Percentiles rank a stretch among this genome's conserved stretches.
Evolutionary conservation across 1,139 yeast genomes (phyloP).

Genomic region (Debaryomyces subglobosus): DNA sequence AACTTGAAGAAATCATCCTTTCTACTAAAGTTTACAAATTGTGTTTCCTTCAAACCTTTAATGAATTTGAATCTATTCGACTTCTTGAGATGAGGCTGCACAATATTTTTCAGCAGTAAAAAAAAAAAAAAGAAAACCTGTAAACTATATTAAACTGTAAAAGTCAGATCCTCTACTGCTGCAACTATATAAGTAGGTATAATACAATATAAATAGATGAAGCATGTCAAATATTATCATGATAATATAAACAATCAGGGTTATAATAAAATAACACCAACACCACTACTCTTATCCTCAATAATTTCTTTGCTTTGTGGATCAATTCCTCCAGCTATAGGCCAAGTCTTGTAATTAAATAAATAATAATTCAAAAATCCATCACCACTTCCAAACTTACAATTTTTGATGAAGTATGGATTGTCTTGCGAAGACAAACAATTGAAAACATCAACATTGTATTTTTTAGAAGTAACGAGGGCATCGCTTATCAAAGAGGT

Average conservation of each 20-base stretch:
- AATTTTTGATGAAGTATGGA: constrained; percentile 72
- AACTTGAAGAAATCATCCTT: constrained; percentile 83
- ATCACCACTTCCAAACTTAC: constrained; percentile 93
- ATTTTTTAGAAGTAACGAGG: constrained; percentile 68
- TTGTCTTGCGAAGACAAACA: constrained; percentile 92
- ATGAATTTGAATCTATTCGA: not conserved
- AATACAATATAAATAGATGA: not conserved
- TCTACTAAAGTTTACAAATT: not conserved
- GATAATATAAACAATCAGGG: not conserved
- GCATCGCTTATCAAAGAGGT: constrained; percentile 70
- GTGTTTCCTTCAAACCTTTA: not conserved
- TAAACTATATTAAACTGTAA: not conserved
- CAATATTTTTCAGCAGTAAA: constrained; percentile 5
- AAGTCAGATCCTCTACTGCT: not conserved
- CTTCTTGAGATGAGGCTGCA: constrained; percentile 12
- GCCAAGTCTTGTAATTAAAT: constrained; percentile 85
- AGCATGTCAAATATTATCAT: not conserved
- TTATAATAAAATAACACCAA: constrained; percentile 85
- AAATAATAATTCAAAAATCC: constrained; percentile 88
- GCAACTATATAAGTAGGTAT: not conserved
- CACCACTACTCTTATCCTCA: constrained; percentile 66
- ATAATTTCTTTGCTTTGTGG: constrained; percentile 52
- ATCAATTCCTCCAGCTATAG: constrained; percentile 79
- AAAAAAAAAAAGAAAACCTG: constrained; percentile 2
- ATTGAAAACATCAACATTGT: constrained; percentile 86